Conservation (phyloP, 1,284 basidiomycete genomes). For the Cystobasidiaceae sp. region DNA sequence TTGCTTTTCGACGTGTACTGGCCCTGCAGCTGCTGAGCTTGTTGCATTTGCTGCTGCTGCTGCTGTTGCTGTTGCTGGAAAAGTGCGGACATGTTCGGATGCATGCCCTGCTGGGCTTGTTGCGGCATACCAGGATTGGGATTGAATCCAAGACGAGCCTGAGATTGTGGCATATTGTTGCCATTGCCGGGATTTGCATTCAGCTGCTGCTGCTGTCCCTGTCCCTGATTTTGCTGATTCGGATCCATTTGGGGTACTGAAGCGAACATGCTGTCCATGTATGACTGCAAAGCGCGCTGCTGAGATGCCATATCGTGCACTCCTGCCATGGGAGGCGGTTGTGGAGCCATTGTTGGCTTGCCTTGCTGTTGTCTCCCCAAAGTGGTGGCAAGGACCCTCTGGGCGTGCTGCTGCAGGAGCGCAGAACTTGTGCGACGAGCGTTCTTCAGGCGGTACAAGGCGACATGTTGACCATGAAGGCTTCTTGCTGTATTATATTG, state of each 20-base stretch:
- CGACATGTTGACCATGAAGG: too few species aligned
- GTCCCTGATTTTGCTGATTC: too few species aligned
- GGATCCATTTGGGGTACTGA: neutral
- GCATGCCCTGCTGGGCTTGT: neutral
- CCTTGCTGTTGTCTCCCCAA: too few species aligned
- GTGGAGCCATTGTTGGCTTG: conserved; percentile 1
- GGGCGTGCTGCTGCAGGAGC: too few species aligned
- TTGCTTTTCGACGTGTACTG: neutral
- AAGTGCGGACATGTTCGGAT: neutral
- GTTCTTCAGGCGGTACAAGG: too few species aligned
- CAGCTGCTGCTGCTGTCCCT: too few species aligned
- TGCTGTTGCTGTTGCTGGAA: neutral
- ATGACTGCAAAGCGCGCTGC: conserved; percentile 22
- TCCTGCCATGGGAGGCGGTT: neutral
- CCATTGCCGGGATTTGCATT: too few species aligned
- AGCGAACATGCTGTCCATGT: conserved; percentile 26
- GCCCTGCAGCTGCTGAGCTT: neutral
- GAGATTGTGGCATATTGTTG: too few species aligned
- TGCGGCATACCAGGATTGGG: neutral
- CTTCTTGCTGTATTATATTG: too few species aligned
- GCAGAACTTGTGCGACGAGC: too few species aligned
- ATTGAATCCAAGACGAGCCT: too few species aligned
- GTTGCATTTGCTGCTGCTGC: conserved; percentile 9
- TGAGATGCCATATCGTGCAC: conserved; percentile 25
- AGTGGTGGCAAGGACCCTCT: too few species aligned